Percentiles rank a stretch among this genome's conserved stretches.
phyloP scores from a whole-genome alignment of 1,139 yeast genomes.

The Sugiyamaella sp. region DNA sequence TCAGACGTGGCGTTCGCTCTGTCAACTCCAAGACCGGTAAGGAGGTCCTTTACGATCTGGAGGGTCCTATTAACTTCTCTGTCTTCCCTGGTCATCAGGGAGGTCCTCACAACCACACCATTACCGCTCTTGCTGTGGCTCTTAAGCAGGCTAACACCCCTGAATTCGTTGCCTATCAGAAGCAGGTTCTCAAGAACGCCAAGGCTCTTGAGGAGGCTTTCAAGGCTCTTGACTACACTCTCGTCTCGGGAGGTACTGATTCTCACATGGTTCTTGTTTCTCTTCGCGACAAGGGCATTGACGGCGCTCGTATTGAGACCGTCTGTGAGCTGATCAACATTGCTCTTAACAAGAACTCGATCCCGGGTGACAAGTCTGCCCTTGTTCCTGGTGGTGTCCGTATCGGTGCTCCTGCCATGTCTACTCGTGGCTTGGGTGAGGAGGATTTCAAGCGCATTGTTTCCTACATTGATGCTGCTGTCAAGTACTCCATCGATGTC shows the following conservation, averaged over 20 bases:
- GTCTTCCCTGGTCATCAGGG: constrained; percentile 99
- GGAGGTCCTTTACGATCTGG: constrained; percentile 83
- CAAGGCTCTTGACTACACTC: constrained; percentile 64
- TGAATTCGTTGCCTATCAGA: constrained; percentile 84
- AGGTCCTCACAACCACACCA: constrained; percentile 98
- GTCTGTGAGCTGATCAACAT: constrained; percentile 87
- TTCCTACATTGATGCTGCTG: constrained; percentile 76
- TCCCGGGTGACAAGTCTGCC: constrained; percentile 95
- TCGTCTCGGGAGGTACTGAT: constrained; percentile 93
- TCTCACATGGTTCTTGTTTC: constrained; percentile 89
- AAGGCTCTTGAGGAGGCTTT: constrained; percentile 73
- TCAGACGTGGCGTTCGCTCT: constrained; percentile 84
- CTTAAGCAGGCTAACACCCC: constrained; percentile 86
- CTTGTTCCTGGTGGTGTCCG: constrained; percentile 94
- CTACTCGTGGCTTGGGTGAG: constrained; percentile 88
- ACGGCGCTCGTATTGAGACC: constrained; percentile 95
- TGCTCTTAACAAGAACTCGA: constrained; percentile 94
- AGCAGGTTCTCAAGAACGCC: constrained; percentile 80
- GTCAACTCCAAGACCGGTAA: constrained; percentile 81
- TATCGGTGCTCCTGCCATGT: constrained; percentile 98
- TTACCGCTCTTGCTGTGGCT: constrained; percentile 93
- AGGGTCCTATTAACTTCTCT: constrained; percentile 87
- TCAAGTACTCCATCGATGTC: constrained; percentile 71
- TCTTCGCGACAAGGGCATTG: constrained; percentile 80
- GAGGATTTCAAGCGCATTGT: constrained; percentile 80